Base-by-base conservation (phyloP, 2,329 filamentous ascomycete species). In the Endothia cerciana region DNA sequence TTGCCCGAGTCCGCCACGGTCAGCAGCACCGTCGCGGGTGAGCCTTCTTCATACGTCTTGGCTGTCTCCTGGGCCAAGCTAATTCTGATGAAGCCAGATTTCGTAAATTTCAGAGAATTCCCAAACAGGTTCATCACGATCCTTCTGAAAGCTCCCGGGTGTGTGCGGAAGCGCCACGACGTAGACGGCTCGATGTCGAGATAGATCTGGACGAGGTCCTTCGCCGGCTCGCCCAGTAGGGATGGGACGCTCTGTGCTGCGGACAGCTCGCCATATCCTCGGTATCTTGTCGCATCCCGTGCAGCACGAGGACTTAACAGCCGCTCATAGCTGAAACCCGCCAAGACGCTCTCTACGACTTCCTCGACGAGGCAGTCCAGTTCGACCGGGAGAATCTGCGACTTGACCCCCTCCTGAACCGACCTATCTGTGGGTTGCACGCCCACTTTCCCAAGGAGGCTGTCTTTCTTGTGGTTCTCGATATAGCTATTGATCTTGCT, bases 1-100 rank as follows among this genome's bases (percentile, higher is more conserved):
- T 82, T 82, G 1, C 89, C 90, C 0, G 89, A 89, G 70, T 92
- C 89, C 0, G 80, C 78, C 1, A 92, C 83, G 0, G 79, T 83
- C 6, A 88, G 70, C 0, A 73, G 73, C 1, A 80, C 74, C 43
- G 68, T 22, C 19, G 66, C 17, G 28, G 25, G 43, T 36, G 58
- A n/a, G 19, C 33, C 41, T 49, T 36, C 17, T 28, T 51, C 41
- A 56, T 33, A n/a, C 30, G 41, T 33, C 13, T 55, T 64, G 28
- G 68, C 43, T 28, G 43, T 40, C 11, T 41, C 47, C 33, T 71
- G 71, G 2, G 49, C 51, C 58, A 72, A 57, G 7, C 61, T 41
- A 13, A 73, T 66, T 51, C 70, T 65, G 30, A 72, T 69, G 25
- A 65, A 66, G 2, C 71, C 71, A 1, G 59, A 41, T 6, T 78